Evolutionary conservation across 2,329 filamentous ascomycete species (phyloP), one percentile per base, ranked within the genome.

Genomic region (Paraconiothyrium sp.): DNA sequence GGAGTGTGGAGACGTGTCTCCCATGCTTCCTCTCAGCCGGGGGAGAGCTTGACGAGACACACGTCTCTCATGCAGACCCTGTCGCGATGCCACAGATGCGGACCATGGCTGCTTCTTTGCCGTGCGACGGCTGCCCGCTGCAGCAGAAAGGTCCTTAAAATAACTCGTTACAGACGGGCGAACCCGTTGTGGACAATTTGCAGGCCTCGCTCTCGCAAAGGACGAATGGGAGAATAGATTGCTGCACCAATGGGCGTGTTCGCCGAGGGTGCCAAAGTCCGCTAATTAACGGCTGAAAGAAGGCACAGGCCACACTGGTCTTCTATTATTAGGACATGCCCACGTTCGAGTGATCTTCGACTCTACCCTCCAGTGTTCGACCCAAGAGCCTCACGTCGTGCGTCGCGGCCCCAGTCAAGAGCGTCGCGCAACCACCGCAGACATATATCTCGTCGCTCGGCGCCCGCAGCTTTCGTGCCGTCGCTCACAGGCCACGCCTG

Each of bases 361-460:
- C 67, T 72, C 57, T 70, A 71, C 70, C 70, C 72, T 57, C 57
- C 46, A 37, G 54, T 22, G 54, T 47, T 64, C 62, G 57, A 68
- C 56, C 66, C 64, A 63, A 70, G 71, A 74, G 71, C 69, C 72
- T 72, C 72, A 72, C 54, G 43, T 56, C 14, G 54, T 56, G 54
- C 54, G 43, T 56, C 62, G 63, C 50, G 43, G 44, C 58, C 52
- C 51, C 58, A 60, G 64, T 39, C 58, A 61, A 62, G 57, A 60
- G 66, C 16, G 54, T 68, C 61, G 66, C 65, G 65, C 69, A 63
- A 54, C 61, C 67, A 66, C 55, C 58, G 58, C 56, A 62, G 62
- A 68, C 70, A 73, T 73, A 75, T 73, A 74, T 67, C 59, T 60
- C 60, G 66, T 64, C 67, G 67, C 69, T 58, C 63, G 54, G 62